Percentiles rank a stretch among this genome's conserved stretches.
These are phyloP conservation scores for Stephania yunnanensis DNA, from an alignment of 164 flowering plant genomes.

Conservation along the genomic window DNA sequence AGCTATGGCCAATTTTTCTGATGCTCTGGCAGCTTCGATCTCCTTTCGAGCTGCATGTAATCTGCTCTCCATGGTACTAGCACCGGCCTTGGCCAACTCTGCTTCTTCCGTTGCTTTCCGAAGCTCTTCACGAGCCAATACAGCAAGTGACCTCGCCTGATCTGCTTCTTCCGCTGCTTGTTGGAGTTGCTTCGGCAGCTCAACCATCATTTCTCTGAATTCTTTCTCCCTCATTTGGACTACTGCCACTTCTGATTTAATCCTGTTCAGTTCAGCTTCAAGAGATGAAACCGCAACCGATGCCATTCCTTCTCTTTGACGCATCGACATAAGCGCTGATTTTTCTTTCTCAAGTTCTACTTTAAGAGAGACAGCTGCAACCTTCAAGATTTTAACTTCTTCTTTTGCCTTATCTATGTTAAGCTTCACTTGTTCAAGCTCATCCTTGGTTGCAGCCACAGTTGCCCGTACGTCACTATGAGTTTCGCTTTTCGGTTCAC, in stretches of 20 bases:
- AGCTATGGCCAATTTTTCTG: constrained; percentile 72
- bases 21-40: constrained; percentile 85
- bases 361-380: constrained; percentile 61
- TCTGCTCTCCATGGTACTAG: constrained; percentile 60
- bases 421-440: constrained; percentile 74
- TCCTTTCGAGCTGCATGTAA: constrained; percentile 70
- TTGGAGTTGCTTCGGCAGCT: constrained; percentile 71
- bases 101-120: constrained; percentile 66
- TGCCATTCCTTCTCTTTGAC: constrained; percentile 89
- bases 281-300: constrained; percentile 69
- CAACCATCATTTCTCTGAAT: constrained; percentile 62
- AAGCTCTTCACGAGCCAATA: constrained; percentile 54
- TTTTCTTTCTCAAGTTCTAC: constrained; percentile 69
- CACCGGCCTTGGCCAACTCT: constrained; percentile 72
- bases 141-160: constrained; percentile 49
- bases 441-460: constrained; percentile 54
- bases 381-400: constrained; percentile 59
- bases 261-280: constrained; percentile 68
- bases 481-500: constrained; percentile 30
- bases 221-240: constrained; percentile 70
- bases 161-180: constrained; percentile 72
- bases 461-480: constrained; percentile 47
- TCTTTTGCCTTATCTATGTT: constrained; percentile 64
- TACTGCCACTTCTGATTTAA: constrained; percentile 44
- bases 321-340: constrained; percentile 48